Evolutionary conservation across 495 filamentous ascomycete genomes (phyloP).

Genomic region (Bombardia bombarda): DNA sequence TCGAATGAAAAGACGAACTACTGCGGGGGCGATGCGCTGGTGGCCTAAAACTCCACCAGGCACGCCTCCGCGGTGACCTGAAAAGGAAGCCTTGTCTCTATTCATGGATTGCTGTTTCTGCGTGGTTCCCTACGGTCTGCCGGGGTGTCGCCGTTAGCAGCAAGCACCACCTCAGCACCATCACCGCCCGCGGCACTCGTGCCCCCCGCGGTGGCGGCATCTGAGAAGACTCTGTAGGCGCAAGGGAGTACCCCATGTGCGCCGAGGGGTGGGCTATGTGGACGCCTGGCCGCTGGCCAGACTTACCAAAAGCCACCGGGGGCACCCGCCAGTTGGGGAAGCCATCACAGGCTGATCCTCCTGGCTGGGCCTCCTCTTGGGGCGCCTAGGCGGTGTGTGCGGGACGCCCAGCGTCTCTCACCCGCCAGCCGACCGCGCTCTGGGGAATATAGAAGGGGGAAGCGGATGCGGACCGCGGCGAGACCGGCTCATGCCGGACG

Average conservation of each 20-base stretch:
- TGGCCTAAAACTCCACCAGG: not conserved
- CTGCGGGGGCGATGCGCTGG: not conserved
- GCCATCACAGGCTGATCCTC: not conserved
- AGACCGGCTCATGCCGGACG: conserved; percentile 1
- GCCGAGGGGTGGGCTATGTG: conserved; percentile 6
- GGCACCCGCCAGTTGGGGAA: conserved; percentile 2
- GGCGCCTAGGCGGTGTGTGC: conserved; percentile 3
- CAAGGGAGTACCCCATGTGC: not conserved
- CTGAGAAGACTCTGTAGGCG: not conserved
- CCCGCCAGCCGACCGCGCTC: not conserved
- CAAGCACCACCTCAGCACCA: not conserved
- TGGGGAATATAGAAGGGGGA: not conserved
- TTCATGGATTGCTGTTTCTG: not conserved
- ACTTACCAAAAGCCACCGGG: conserved; percentile 4
- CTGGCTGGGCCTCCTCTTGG: conserved; percentile 27
- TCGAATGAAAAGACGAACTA: too few species aligned
- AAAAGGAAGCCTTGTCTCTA: not conserved
- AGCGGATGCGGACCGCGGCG: not conserved
- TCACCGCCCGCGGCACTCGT: not conserved
- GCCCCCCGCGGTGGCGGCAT: not conserved
- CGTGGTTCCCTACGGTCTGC: not conserved
- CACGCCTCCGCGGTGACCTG: not conserved
- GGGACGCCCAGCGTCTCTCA: not conserved
- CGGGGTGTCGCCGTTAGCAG: not conserved
- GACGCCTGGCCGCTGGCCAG: conserved; percentile 1